These are phyloP conservation scores for Coniella lustricola DNA, from an alignment of 2,329 filamentous ascomycete genomes.

Conservation along the genomic window DNA sequence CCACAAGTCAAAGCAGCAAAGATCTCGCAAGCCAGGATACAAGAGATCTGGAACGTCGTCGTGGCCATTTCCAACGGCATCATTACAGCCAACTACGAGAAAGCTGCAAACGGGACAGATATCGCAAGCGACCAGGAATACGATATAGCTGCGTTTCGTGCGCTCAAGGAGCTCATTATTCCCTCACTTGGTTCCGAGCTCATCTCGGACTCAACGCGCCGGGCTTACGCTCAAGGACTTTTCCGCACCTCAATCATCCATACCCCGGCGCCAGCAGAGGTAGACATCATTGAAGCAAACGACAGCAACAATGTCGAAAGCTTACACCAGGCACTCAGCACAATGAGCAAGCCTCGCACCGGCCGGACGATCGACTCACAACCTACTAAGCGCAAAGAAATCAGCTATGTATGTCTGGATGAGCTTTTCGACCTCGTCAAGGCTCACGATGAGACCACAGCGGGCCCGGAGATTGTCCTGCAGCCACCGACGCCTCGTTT, in stretches of 20 bases:
- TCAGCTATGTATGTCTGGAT: constrained; percentile 74
- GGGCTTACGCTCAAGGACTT: constrained; percentile 65
- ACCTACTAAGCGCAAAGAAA: constrained; percentile 58
- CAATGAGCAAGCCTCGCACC: constrained; percentile 57
- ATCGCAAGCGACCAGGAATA: constrained; percentile 68
- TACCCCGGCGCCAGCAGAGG: constrained; percentile 47
- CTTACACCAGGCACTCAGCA: constrained; percentile 35
- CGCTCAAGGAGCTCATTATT: constrained; percentile 65
- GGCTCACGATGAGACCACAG: constrained; percentile 34
- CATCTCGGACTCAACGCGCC: constrained; percentile 61
- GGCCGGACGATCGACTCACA: constrained; percentile 66
- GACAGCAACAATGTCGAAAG: constrained; percentile 38
- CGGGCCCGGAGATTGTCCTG: constrained; percentile 30
- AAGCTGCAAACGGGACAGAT: constrained; percentile 36
- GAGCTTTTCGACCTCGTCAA: constrained; percentile 68
- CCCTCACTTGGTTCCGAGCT: constrained; percentile 60
- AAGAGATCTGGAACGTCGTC: constrained; percentile 64
- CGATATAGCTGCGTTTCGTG: constrained; percentile 68
- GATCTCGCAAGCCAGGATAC: constrained; percentile 38
- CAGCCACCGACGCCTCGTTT: constrained; percentile 39
- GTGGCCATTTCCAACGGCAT: constrained; percentile 62
- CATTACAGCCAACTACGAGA: constrained; percentile 54
- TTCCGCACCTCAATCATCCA: constrained; percentile 82
- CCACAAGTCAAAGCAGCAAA: constrained; percentile 47
- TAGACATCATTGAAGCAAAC: constrained; percentile 46